Evolutionary conservation across 441 rosid genomes (phyloP).

Genomic region (Viola pubescens): DNA sequence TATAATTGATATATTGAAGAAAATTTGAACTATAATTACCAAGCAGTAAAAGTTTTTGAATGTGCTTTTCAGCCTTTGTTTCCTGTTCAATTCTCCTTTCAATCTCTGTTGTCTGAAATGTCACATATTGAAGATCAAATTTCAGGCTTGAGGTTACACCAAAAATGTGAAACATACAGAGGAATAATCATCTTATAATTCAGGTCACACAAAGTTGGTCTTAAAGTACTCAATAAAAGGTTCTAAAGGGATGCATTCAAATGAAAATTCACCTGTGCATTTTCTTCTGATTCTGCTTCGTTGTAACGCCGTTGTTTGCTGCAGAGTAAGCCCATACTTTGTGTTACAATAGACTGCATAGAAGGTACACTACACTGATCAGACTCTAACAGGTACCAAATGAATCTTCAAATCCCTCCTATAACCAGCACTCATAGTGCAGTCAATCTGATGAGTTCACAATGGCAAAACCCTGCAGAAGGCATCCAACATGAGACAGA

Average conservation of each 20-base stretch:
- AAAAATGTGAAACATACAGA: constrained; percentile 1
- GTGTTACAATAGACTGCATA: constrained; percentile 40
- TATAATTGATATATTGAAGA: constrained; percentile 6
- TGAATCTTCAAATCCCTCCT: constrained; percentile 24
- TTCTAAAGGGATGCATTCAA: background rate
- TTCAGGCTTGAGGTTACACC: constrained; percentile 6
- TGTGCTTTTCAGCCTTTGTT: constrained; percentile 88
- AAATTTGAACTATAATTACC: constrained; percentile 34
- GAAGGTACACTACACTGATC: constrained; percentile 28
- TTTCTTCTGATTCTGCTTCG: constrained; percentile 72
- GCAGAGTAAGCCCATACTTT: constrained; percentile 80
- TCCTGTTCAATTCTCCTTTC: constrained; percentile 95
- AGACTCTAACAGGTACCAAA: constrained; percentile 21
- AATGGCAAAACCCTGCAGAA: constrained; percentile 11
- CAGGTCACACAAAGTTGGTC: background rate
- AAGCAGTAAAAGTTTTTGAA: constrained; percentile 83
- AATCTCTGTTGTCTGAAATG: constrained; percentile 70
- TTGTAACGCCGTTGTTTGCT: constrained; percentile 53
- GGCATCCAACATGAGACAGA: constrained; percentile 2
- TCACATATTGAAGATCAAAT: constrained; percentile 10
- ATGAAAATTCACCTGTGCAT: constrained; percentile 49
- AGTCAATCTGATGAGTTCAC: constrained; percentile 19
- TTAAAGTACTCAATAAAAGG: background rate
- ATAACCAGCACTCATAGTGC: constrained; percentile 21
- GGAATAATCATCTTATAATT: background rate